These are phyloP conservation scores for Exutisphaerella laricina DNA, from an alignment of 2,329 filamentous ascomycete genomes.

Conservation along the genomic window DNA sequence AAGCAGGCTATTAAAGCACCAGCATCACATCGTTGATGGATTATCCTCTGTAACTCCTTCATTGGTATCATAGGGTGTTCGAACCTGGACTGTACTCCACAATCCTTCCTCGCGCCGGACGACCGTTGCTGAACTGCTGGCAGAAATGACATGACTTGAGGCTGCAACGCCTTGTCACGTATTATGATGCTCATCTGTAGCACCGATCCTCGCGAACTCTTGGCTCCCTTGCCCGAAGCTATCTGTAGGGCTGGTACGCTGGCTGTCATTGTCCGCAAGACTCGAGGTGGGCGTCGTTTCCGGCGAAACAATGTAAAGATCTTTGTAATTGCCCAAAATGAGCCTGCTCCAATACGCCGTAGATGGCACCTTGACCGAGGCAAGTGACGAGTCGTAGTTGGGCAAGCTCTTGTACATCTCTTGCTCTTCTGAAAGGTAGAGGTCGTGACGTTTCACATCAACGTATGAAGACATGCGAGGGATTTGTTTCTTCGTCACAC, in stretches of 20 bases:
- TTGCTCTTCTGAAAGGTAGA: constrained; percentile 39
- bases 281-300: constrained; percentile 36
- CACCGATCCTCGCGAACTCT: constrained; percentile 6
- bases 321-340: constrained; percentile 42
- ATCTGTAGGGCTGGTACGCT: constrained; percentile 27
- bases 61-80: not conserved
- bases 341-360: constrained; percentile 43
- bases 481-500: constrained; percentile 44
- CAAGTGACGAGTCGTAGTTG: constrained; percentile 43
- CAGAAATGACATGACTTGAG: not conserved
- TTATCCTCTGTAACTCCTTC: not conserved
- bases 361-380: constrained; percentile 43
- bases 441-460: constrained; percentile 43
- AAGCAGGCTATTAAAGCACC: not conserved
- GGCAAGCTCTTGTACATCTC: constrained; percentile 32
- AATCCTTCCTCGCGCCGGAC: not conserved
- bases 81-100: not conserved
- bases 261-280: constrained; percentile 27
- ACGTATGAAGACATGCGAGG: constrained; percentile 43
- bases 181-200: not conserved
- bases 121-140: not conserved
- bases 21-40: not conserved
- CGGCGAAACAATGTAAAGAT: constrained; percentile 47
- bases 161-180: not conserved
- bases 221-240: constrained; percentile 25